phyloP scores from a whole-genome alignment of 2,329 filamentous ascomycete genomes.

The Colletotrichum sp. region DNA sequence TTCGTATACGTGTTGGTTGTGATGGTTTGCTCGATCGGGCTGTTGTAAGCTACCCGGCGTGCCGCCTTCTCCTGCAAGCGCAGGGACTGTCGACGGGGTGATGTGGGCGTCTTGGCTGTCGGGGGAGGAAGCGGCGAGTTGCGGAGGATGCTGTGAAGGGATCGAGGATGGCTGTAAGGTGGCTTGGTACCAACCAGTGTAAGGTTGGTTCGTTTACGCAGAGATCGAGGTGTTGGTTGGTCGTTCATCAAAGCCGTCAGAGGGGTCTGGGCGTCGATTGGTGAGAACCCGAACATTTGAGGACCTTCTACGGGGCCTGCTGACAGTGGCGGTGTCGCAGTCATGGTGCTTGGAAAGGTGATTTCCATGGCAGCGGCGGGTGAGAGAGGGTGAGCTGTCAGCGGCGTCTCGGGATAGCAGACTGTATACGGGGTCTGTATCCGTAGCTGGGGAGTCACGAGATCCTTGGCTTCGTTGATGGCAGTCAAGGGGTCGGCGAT shows the following conservation, averaged over 20 bases:
- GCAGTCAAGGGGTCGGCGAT: conserved; percentile 54
- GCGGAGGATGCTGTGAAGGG: conserved; percentile 68
- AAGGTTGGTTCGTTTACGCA: conserved; percentile 42
- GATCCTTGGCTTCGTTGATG: conserved; percentile 45
- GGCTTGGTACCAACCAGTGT: conserved; percentile 34
- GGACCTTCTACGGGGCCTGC: conserved; percentile 53
- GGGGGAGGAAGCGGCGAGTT: conserved; percentile 68
- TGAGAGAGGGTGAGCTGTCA: conserved; percentile 56
- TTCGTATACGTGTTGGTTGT: conserved; percentile 65
- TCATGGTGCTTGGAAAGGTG: conserved; percentile 60
- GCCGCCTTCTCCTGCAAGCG: conserved; percentile 60
- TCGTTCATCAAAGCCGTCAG: conserved; percentile 3
- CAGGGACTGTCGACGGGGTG: conserved; percentile 58
- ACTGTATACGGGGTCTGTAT: conserved; percentile 50
- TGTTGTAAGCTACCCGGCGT: conserved; percentile 66
- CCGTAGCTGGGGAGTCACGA: conserved; percentile 28
- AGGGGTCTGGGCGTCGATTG: conserved; percentile 32
- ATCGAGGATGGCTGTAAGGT: conserved; percentile 64
- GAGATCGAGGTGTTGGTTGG: conserved; percentile 34
- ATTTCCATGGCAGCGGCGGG: conserved; percentile 50
- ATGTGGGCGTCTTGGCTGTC: conserved; percentile 54
- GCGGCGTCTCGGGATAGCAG: conserved; percentile 58
- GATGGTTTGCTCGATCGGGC: conserved; percentile 68
- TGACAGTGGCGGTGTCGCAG: conserved; percentile 63
- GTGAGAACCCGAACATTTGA: conserved; percentile 52